Base-by-base conservation (phyloP, 257 asterid species). In the Ophiorrhiza pumila region DNA sequence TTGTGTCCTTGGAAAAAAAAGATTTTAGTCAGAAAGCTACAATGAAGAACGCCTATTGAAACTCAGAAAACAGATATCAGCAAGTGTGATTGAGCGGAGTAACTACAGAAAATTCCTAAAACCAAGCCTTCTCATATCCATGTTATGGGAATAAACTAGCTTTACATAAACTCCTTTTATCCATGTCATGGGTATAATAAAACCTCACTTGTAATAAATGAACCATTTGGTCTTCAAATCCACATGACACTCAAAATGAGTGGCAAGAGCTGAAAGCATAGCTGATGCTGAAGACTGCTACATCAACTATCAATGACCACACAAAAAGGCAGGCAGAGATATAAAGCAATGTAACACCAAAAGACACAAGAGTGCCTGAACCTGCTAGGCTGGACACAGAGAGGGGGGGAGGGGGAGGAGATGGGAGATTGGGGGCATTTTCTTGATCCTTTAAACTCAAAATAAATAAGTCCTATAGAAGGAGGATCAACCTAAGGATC, bases 281-380 rank as follows among this genome's bases (percentile, higher is more conserved):
- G n/a, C 27, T 42, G 78, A 56, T 5, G 69, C 23, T 5, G 37
- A 23, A 41, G 29, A 74, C 68, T 59, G 55, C 87, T 82, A 84
- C 80, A 82, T 83, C 80, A 91, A 70, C 93, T 10, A 80, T 72
- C 81, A 91, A 76, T 43, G 97, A 91, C 96, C 95, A 91, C 57
- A 87, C 64, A 10, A 96, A 88, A 45, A 91, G 96, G 92, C 95
- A 87, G 35, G 96, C 97, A 15, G 97, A 91, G 59, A 85, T 76
- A 76, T 91, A 89, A 43, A 91, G 91, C 87, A 91, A 79, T 34
- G 79, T 52, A 65, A 87, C 89, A 76, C 97, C 96, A n/a, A 88
- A 83, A 73, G 85, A 78, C 27, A 84, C 85, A 31, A 89, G 83
- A 25, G 85, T 41, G 56, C 79, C 85, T 18, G 85, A 80, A 47